A percentile compares a stretch with the other conserved stretches of the same genome.
These are phyloP conservation scores for Ambrosia trifida DNA, from an alignment of 129 eudicot species.

Conservation along the genomic window DNA sequence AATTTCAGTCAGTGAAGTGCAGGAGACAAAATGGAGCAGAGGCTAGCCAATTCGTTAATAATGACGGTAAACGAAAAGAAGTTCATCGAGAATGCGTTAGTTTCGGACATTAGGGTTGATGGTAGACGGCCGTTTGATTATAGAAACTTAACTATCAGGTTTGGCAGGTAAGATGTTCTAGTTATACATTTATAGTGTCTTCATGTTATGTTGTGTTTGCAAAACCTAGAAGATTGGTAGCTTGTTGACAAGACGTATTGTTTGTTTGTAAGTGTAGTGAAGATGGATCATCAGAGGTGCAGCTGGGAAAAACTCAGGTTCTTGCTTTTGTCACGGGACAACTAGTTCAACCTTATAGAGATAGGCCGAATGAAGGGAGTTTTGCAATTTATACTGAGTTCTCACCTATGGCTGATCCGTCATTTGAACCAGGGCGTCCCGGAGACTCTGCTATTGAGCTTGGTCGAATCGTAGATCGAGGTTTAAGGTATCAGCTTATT, in stretches of 20 bases:
- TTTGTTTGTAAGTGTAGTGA: slow-evolving; percentile 46
- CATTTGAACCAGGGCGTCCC: slow-evolving; percentile 91
- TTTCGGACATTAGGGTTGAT: slow-evolving; percentile 76
- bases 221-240: not conserved
- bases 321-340: slow-evolving; percentile 78
- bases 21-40: slow-evolving; percentile 70
- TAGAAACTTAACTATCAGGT: slow-evolving; percentile 58
- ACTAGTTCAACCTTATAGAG: slow-evolving; percentile 87
- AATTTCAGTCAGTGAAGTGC: slow-evolving; percentile 8
- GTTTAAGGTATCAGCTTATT: slow-evolving; percentile 58
- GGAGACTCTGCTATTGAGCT: slow-evolving; percentile 85
- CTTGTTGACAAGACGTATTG: not conserved
- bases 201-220: not conserved
- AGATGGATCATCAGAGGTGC: slow-evolving; percentile 94
- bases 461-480: slow-evolving; percentile 88
- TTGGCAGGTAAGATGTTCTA: slow-evolving; percentile 63
- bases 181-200: not conserved
- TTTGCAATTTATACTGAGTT: slow-evolving; percentile 79
- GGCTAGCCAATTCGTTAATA: slow-evolving; percentile 67
- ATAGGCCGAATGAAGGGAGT: slow-evolving; percentile 84
- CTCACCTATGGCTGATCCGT: slow-evolving; percentile 98
- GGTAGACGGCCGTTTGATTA: slow-evolving; percentile 89
- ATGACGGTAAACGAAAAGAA: slow-evolving; percentile 90
- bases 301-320: slow-evolving; percentile 89
- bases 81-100: slow-evolving; percentile 74